These are phyloP conservation scores for Ophiostoma perfectum DNA, from an alignment of 2,329 filamentous ascomycete species.

Conservation along the genomic window DNA sequence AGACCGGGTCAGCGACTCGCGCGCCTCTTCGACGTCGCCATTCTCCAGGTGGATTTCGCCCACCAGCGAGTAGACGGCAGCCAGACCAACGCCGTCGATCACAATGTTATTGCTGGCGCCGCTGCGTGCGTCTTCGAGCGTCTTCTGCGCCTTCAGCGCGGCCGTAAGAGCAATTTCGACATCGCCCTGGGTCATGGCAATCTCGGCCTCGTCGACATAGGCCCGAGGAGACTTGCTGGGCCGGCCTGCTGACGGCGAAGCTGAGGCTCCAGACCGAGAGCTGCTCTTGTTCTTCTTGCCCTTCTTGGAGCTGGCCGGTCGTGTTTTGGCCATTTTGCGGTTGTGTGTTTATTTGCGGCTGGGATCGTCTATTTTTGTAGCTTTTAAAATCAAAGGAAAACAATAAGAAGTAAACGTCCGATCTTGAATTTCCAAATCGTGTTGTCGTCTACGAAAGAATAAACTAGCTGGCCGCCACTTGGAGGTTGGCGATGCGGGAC, in stretches of 20 bases:
- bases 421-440: too few species aligned
- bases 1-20: conserved; percentile 65
- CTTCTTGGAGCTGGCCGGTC: conserved; percentile 25
- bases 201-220: conserved; percentile 33
- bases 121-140: conserved; percentile 26
- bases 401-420: background rate
- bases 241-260: background rate
- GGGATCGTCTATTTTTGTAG: background rate
- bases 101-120: conserved; percentile 20
- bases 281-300: conserved; percentile 19
- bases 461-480: background rate
- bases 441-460: background rate
- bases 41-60: conserved; percentile 78
- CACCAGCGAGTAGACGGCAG: conserved; percentile 64
- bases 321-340: conserved; percentile 25
- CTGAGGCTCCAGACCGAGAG: background rate
- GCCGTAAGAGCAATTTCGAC: conserved; percentile 29
- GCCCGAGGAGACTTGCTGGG: conserved; percentile 25
- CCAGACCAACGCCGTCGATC: conserved; percentile 36
- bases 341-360: background rate
- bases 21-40: conserved; percentile 72
- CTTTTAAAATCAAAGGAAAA: background rate
- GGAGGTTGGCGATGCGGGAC: conserved; percentile 5
- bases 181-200: conserved; percentile 35
- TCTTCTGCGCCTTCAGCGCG: conserved; percentile 35